Base-by-base conservation (phyloP, 805 yeast genomes). In the Saccharomycopsis synnaedendra region DNA sequence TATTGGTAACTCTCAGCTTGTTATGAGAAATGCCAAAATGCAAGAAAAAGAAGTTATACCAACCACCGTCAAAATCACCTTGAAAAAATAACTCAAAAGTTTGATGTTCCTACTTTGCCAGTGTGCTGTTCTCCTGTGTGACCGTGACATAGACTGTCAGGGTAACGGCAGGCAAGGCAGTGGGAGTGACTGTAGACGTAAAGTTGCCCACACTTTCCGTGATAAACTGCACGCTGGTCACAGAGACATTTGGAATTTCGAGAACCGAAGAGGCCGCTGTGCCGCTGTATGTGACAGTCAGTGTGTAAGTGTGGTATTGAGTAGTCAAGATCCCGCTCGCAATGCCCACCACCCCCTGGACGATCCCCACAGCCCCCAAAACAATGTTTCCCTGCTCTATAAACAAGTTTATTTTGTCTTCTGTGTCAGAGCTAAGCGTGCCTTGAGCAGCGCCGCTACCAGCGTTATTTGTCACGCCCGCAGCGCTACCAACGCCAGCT, bases 281-380 rank as follows among this genome's bases (percentile, higher is more conserved):
- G 33, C 51, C 44, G 27, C 40, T 33, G 27, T 32, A 49, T 3
- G 52, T 45, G 27, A 32, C 39, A 27, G 45, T 42, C 8, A 32
- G 36, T 28, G 42, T 36, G 6, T 32, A 29, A 28, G 52, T 49
- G 7, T 32, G 36, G 32, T 30, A 47, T 9, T 35, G 34, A 11
- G 53, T 50, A 9, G 47, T 48, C 19, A 28, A 29, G 11, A 47
- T 9, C 5, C 45, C 48, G 29, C 43, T 44, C n/a, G 34, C 32
- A 28, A 50, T 19, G n/a, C 45, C 48, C 29, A 50, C 53, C 5
- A 50, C 48, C 11, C 45, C 53, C 32, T 47, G 45, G n/a, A 50
- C 43, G 34, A 50, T 41, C 3, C 47, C 51, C 3, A 44, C 48
- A 4, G 40, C 53, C 5, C 51, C 53, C 8, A 50, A 28, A 4